These are phyloP conservation scores for Hypsizygus ulmarius DNA, from an alignment of 1,284 basidiomycete genomes.

Conservation along the genomic window DNA sequence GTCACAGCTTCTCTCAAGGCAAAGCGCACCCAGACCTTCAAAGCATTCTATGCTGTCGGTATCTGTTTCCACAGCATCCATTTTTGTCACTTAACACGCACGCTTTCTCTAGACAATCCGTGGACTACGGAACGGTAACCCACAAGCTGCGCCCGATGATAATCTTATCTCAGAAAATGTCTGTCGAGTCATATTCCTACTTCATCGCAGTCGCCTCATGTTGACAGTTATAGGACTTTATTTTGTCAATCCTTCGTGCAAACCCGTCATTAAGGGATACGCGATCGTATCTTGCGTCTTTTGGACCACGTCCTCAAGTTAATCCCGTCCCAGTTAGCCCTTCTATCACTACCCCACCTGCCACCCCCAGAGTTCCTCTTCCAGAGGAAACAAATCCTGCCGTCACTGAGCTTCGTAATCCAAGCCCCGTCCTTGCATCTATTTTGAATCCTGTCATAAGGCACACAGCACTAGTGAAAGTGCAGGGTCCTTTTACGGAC, in stretches of 20 bases:
- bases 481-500: slow-evolving; percentile 97
- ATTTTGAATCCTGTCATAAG: slow-evolving; percentile 81
- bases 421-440: slow-evolving; percentile 70
- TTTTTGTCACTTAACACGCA: slow-evolving; percentile 17
- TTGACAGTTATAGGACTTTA: slow-evolving; percentile 75
- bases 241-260: slow-evolving; percentile 91
- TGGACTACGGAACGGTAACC: slow-evolving; percentile 41
- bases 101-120: slow-evolving; percentile 46
- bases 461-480: slow-evolving; percentile 92
- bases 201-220: slow-evolving; percentile 7
- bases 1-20: slow-evolving; percentile 29
- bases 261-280: slow-evolving; percentile 93
- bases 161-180: slow-evolving; percentile 53
- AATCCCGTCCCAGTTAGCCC: slow-evolving; percentile 21
- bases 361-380: slow-evolving; percentile 24
- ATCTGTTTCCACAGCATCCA: background rate
- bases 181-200: slow-evolving; percentile 18
- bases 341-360: slow-evolving; percentile 25
- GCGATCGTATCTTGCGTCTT: slow-evolving; percentile 85
- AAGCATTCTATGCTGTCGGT: slow-evolving; percentile 62
- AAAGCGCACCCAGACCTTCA: slow-evolving; percentile 42
- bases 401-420: slow-evolving; percentile 32
- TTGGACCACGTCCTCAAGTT: slow-evolving; percentile 56
- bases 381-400: slow-evolving; percentile 21
- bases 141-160: slow-evolving; percentile 42